Base-by-base conservation (phyloP, 208 protist genomes). In the Paratrypanosoma confusum region DNA sequence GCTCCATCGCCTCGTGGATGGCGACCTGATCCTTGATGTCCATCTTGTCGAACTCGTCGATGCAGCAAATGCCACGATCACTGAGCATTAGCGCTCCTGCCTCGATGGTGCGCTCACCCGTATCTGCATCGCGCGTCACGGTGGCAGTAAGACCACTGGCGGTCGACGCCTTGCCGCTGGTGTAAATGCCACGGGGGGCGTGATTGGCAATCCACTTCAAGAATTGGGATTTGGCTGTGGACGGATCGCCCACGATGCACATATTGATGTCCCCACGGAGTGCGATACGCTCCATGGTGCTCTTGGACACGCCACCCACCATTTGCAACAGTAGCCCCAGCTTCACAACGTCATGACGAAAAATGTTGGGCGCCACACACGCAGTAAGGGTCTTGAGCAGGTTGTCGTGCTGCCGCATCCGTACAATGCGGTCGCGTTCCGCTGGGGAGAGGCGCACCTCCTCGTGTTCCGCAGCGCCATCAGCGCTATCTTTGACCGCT, bases 21-120 rank as follows among this genome's bases (percentile, higher is more conserved):
- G 98, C 97, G 1, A 99, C 95, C 71, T 99, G 97, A 65, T 99
- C 97, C 54, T 79, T 81, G 31, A 91, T 50, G 35, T 99, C 96
- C 97, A 99, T 99, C 76, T 99, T 99, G 64, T 99, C 98, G 66
- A 99, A 99, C 79, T 99, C 98, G 71, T 99, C 98, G 55, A 99
- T 99, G 69, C 97, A 99, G 84, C 97, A 99, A 22, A 99, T 92
- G 48, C 97, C 97, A 44, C 98, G 98, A 71, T 99, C 98, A 32
- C 97, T 98, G 3, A 99, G 76, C 97, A 99, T 99, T 3, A 99
- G 82, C 16, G 98, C 98, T 38, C 98, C 98, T 0, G 98, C 97
- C 65, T 99, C 98, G 36, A 99, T 99, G 11, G 82, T 95, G 62
- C 98, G 99, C 57, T 99, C 98, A 20, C 97, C 96, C 1, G 90